Conservation (phyloP, 2,329 filamentous ascomycete species). For the Chaetomiaceae sp. region DNA sequence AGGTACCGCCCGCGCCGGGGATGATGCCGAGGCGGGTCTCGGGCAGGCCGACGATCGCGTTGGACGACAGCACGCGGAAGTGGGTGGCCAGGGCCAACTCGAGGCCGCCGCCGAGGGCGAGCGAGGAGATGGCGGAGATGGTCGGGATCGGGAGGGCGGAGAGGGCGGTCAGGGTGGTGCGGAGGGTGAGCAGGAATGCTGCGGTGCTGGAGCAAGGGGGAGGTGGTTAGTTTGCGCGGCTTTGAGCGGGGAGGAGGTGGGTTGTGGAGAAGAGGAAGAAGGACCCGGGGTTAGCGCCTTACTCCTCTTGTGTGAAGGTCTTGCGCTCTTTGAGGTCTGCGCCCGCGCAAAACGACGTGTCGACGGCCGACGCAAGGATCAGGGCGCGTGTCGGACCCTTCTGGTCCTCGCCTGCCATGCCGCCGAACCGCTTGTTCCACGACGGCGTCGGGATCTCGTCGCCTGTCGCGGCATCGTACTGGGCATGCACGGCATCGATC, state of each 20-base stretch:
- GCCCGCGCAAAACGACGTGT: conserved; percentile 86
- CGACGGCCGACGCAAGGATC: conserved; percentile 78
- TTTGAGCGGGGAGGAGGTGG: not conserved
- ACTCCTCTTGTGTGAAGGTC: conserved; percentile 75
- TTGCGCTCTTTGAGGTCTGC: conserved; percentile 88
- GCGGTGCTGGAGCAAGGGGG: conserved; percentile 55
- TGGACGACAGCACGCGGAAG: conserved; percentile 80
- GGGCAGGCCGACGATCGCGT: conserved; percentile 73
- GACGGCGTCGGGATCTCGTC: conserved; percentile 42
- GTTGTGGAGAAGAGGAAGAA: too few relatives aligned
- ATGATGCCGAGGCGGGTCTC: conserved; percentile 93
- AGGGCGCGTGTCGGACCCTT: conserved; percentile 68
- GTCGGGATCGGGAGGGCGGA: conserved; percentile 79
- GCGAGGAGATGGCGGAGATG: conserved; percentile 78
- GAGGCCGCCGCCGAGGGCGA: conserved; percentile 87
- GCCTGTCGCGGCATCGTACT: conserved; percentile 51
- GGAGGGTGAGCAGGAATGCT: conserved; percentile 71
- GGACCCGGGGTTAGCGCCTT: too few relatives aligned
- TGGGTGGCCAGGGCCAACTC: conserved; percentile 88
- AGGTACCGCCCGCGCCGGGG: conserved; percentile 89
- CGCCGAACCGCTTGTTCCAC: conserved; percentile 40
- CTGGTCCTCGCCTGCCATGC: conserved; percentile 39
- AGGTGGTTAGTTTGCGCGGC: not conserved
- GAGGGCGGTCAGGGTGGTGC: conserved; percentile 68
- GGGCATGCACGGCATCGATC: conserved; percentile 63